Evolutionary conservation across 2,329 filamentous ascomycete species (phyloP), one percentile per base, ranked within the genome.

Genomic region (Knufia petricola): DNA sequence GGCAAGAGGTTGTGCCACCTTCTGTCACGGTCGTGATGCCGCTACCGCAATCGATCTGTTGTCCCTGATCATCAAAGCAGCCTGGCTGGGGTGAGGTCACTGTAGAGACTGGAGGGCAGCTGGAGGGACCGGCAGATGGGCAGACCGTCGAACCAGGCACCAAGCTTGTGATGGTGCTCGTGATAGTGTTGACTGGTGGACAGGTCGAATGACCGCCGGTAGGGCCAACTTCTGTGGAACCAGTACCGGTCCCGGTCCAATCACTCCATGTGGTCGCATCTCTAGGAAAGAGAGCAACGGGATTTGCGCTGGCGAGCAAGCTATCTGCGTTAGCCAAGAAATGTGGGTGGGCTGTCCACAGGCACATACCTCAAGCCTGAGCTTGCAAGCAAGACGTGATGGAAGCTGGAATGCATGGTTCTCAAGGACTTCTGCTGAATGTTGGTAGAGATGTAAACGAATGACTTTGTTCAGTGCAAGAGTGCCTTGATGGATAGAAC

Each of bases 271-370:
- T 38, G 20, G 44, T 38, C 6, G 44, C 30, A 20, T 47, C 28
- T 38, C 44, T 17, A 15, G 32, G 23, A 20, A 47, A 39, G 4
- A 37, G 32, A 31, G 13, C 28, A 17, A 44, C 24, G 21, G 44
- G 44, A 28, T 47, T 47, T 13, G 44, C 44, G 3, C 20, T 37
- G 23, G 44, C 44, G 28, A 47, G 44, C 44, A 47, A 26, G 21
- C 44, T 47, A 15, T 47, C 13, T 10, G n/a, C 10, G 19, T 26
- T 37, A 26, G 32, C 24, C 12, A 24, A 30, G 15, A 19, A 3
- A 23, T 17, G 3, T 8, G 3, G n/a, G 12, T 23, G 19, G 4
- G 32, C 3, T 3, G 15, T 4, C 3, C 8, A 20, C 7, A 46
- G 24, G 9, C 8, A 8, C 30, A 28, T 47, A 47, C 44, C 44